Conservation (phyloP, 768 basidiomycete species). For the Rhizopogon vinicolor region DNA sequence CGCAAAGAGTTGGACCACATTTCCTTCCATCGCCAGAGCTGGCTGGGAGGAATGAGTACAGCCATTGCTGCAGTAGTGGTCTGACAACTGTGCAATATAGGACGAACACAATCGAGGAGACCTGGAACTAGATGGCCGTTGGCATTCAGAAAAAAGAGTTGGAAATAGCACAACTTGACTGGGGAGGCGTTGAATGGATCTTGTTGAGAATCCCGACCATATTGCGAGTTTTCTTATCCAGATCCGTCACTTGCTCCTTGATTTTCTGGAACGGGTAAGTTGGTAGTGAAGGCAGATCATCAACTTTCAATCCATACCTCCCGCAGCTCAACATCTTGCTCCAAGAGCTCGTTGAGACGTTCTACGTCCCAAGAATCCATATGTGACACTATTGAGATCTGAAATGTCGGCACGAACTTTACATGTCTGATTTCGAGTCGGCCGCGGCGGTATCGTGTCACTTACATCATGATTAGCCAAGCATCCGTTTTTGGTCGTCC, state of each 20-base stretch:
- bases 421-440: too few relatives aligned
- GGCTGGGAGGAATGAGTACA: slow-evolving; percentile 57
- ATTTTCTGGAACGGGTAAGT: slow-evolving; percentile 53
- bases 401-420: too few relatives aligned
- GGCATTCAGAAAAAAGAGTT: slow-evolving; percentile 6
- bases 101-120: slow-evolving; percentile 53
- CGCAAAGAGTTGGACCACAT: slow-evolving; percentile 75
- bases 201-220: slow-evolving; percentile 76
- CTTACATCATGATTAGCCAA: too few relatives aligned
- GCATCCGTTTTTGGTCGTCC: neutral
- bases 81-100: slow-evolving; percentile 51
- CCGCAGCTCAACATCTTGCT: slow-evolving; percentile 56
- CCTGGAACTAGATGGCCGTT: slow-evolving; percentile 44
- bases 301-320: slow-evolving; percentile 45
- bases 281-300: neutral
- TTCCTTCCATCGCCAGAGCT: slow-evolving; percentile 84
- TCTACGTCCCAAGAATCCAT: slow-evolving; percentile 60
- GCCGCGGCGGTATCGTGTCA: too few relatives aligned
- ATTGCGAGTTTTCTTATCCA: slow-evolving; percentile 70
- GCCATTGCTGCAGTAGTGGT: slow-evolving; percentile 50
- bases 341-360: slow-evolving; percentile 53
- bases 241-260: slow-evolving; percentile 65
- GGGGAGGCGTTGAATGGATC: slow-evolving; percentile 68
- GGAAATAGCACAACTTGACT: slow-evolving; percentile 42
- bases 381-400: neutral